Evolutionary conservation across 192 early-diverging fungal genomes (phyloP).

Genomic region (Coemansia sp.): DNA sequence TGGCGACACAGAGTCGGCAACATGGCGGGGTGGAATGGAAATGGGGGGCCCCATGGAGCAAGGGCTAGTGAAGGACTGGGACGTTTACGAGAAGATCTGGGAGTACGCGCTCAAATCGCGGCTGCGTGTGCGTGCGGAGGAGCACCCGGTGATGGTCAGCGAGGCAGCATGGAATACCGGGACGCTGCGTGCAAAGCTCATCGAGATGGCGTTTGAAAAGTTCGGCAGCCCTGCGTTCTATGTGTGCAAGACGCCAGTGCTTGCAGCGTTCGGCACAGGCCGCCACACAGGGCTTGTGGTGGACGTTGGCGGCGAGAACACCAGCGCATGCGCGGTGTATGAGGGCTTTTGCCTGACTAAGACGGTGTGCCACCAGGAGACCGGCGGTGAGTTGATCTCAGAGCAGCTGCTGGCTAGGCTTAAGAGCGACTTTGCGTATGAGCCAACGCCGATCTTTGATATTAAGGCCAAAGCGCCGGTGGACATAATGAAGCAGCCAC

Average conservation of each 20-base stretch:
- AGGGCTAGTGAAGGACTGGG: conserved; percentile 96
- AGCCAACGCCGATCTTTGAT: conserved; percentile 80
- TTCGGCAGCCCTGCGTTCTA: conserved; percentile 92
- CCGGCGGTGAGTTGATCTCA: conserved; percentile 84
- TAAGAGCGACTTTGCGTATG: conserved; percentile 58
- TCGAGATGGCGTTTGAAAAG: conserved; percentile 94
- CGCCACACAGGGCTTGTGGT: conserved; percentile 84
- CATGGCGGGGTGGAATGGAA: conserved; percentile 79
- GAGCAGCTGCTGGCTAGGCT: conserved; percentile 69
- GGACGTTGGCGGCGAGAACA: conserved; percentile 85
- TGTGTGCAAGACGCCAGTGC: conserved; percentile 85
- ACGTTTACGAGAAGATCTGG: conserved; percentile 88
- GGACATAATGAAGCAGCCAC: conserved; percentile 66
- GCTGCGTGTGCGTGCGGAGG: conserved; percentile 70
- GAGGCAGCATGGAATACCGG: conserved; percentile 92
- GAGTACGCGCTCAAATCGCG: conserved; percentile 74
- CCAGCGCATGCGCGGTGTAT: conserved; percentile 92
- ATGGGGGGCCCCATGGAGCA: conserved; percentile 79
- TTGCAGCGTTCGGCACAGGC: conserved; percentile 92
- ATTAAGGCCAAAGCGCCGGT: conserved; percentile 74
- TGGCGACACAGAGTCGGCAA: conserved; percentile 66
- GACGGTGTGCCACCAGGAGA: conserved; percentile 60
- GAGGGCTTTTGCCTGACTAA: conserved; percentile 97
- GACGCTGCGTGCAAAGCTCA: conserved; percentile 79
- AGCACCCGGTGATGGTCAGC: conserved; percentile 89